Conservation (phyloP, 2,329 filamentous ascomycete species). For the Beauveria brongniartii region DNA sequence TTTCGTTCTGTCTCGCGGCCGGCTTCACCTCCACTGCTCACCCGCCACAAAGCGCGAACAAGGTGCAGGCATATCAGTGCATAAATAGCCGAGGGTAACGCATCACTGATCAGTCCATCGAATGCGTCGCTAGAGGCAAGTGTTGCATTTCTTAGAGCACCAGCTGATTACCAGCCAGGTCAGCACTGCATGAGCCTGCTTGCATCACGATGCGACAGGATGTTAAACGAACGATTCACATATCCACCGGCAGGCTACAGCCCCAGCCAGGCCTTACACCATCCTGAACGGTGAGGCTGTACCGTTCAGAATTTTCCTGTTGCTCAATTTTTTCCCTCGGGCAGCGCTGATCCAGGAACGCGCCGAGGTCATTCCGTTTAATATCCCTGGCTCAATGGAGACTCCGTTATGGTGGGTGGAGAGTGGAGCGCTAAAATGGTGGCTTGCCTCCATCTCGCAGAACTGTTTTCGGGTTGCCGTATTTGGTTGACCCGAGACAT, state of each 20-base stretch:
- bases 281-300: neutral
- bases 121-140: neutral
- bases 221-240: neutral
- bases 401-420: neutral
- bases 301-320: neutral
- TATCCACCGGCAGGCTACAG: neutral
- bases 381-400: neutral
- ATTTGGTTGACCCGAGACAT: neutral
- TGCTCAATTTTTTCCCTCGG: neutral
- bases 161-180: neutral
- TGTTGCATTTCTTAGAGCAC: neutral
- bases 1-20: neutral
- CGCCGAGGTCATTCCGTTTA: neutral
- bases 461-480: constrained; percentile 3
- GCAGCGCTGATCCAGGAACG: neutral
- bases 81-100: no score
- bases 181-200: neutral
- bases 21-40: neutral
- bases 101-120: no score
- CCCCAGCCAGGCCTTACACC: neutral
- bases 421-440: neutral
- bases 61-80: no score
- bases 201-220: neutral
- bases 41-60: neutral
- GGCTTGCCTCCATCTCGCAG: neutral